Conservation (phyloP, 2,329 filamentous ascomycete genomes). For the Hansfordia pulvinata region DNA sequence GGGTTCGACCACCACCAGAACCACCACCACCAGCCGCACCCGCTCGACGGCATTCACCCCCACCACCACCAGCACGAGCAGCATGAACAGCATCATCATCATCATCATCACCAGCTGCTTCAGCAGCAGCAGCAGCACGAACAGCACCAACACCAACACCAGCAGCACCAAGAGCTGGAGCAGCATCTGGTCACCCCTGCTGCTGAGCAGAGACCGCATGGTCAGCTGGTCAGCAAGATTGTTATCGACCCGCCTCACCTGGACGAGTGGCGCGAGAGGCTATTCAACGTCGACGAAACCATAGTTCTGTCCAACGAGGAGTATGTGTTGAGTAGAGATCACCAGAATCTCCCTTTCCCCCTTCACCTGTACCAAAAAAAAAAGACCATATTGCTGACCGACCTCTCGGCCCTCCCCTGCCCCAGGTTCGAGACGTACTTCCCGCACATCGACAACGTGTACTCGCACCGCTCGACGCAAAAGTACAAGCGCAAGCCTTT, state of each 20-base stretch:
- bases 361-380: too few relatives aligned
- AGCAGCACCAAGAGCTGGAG: conserved; percentile 17
- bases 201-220: conserved; percentile 27
- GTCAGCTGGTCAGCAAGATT: conserved; percentile 40
- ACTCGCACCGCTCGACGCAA: conserved; percentile 72
- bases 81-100: conserved; percentile 14
- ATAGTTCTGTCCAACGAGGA: conserved; percentile 63
- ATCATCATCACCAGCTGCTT: conserved; percentile 10
- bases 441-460: conserved; percentile 72
- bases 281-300: conserved; percentile 64
- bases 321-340: conserved; percentile 26
- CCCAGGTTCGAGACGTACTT: conserved; percentile 66
- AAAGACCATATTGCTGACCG: too few relatives aligned
- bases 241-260: conserved; percentile 55
- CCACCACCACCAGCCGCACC: conserved; percentile 1
- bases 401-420: conserved; percentile 4
- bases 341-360: conserved; percentile 2
- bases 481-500: conserved; percentile 73
- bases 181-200: conserved; percentile 3
- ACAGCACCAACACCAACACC: conserved; percentile 11
- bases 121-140: conserved; percentile 6
- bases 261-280: conserved; percentile 52
- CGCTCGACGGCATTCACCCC: neutral
- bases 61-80: neutral
- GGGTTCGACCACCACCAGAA: too few relatives aligned